Evolutionary conservation across 495 filamentous ascomycete species (phyloP), one percentile per base, ranked within the genome.

Genomic region (Amniculicola lignicola): DNA sequence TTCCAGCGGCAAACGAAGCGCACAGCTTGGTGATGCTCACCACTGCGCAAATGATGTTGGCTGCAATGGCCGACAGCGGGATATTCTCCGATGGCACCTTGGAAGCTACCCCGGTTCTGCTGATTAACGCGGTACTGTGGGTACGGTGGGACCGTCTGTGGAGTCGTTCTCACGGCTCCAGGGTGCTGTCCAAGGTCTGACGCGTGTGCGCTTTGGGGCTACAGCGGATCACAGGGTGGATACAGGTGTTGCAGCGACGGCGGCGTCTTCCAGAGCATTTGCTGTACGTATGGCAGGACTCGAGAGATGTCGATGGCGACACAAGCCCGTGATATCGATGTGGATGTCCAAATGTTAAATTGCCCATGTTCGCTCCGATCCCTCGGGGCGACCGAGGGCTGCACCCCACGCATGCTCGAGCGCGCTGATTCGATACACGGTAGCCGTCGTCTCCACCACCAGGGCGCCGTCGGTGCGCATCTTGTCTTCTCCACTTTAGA

Each of bases 401-500:
- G 31, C 46, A 50, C 46, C 46, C 46, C 46, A 50, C 46, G 46
- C 46, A 15, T 36, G 18, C 41, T 31, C 24, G 4, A 14, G n/a
- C 16, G 6, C 4, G 23, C 23, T 48, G 44, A 48, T 29, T 48
- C 44, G 44, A n/a, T n/a, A n/a, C n/a, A n/a, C n/a, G n/a, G n/a
- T n/a, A n/a, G n/a, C n/a, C 44, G 28, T 11, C 44, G 44, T 12
- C 9, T 7, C 24, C 15, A 4, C 18, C 27, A 4, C 44, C 25
- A 10, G 7, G 41, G 21, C 18, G 41, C 41, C 22, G 22, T 11
- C 54, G 7, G 54, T 39, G 42, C 54, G 22, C 23, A 45, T 10
- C 43, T n/a, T 46, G 10, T 27, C 4, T 12, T 21, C 55, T 59
- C 55, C 55, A 59, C 55, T 59, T 52, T 39, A 44, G 55, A 59